Conservation (phyloP, 208 protist species). For the Trypanosoma avium region DNA sequence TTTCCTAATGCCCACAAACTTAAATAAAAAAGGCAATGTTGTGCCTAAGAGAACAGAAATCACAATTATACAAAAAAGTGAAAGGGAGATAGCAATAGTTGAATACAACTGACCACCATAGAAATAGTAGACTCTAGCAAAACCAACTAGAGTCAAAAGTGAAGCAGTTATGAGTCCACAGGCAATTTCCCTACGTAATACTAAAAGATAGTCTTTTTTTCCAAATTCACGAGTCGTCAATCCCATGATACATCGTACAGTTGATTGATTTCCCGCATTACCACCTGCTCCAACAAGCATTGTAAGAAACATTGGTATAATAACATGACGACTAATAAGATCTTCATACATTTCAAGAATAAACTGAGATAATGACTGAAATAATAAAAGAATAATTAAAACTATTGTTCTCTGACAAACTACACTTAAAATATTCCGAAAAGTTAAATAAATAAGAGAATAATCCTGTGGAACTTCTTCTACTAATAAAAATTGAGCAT, state of each 20-base stretch:
- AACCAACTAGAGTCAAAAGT: slow-evolving; percentile 29
- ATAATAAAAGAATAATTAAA: slow-evolving; percentile 30
- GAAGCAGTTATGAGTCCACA: slow-evolving; percentile 30
- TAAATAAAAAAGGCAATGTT: slow-evolving; percentile 36
- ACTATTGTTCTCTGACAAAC: slow-evolving; percentile 31
- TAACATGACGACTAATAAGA: slow-evolving; percentile 40
- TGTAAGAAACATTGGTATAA: slow-evolving; percentile 61
- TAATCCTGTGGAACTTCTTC: background rate
- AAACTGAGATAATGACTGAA: slow-evolving; percentile 42
- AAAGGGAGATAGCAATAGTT: slow-evolving; percentile 33
- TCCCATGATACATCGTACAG: slow-evolving; percentile 33
- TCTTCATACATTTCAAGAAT: slow-evolving; percentile 42
- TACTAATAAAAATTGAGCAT: background rate
- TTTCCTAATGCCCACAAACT: slow-evolving; percentile 18
- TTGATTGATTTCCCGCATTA: slow-evolving; percentile 56
- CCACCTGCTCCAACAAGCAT: slow-evolving; percentile 68
- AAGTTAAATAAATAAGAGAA: slow-evolving; percentile 7
- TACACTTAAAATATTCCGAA: slow-evolving; percentile 17
- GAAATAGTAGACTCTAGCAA: slow-evolving; percentile 39
- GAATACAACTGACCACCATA: slow-evolving; percentile 29
- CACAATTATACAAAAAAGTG: slow-evolving; percentile 37
- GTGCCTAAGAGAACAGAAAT: slow-evolving; percentile 33
- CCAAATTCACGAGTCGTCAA: slow-evolving; percentile 32
- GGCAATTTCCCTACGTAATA: slow-evolving; percentile 24
- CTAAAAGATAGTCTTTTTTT: slow-evolving; percentile 11